Conservation (phyloP, 2,329 filamentous ascomycete genomes). For the Sphaerulina musiva region DNA sequence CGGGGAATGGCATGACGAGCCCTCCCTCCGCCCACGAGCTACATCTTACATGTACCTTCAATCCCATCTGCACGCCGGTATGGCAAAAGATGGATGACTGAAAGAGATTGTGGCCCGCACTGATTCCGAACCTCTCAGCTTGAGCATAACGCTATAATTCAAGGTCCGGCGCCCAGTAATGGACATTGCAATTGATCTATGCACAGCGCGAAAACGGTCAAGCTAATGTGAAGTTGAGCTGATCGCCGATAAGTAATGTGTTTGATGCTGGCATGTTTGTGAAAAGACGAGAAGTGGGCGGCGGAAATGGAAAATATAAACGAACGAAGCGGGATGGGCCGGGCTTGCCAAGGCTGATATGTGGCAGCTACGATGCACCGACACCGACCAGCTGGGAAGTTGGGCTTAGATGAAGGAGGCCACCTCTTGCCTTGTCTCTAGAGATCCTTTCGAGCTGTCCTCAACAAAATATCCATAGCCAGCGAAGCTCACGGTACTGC, state of each 20-base stretch:
- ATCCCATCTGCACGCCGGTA: background rate
- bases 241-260: slow-evolving; percentile 58
- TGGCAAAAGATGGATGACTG: background rate
- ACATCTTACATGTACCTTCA: too few relatives aligned
- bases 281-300: slow-evolving; percentile 35
- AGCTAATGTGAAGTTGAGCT: slow-evolving; percentile 48
- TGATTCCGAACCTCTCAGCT: slow-evolving; percentile 64
- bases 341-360: slow-evolving; percentile 7
- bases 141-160: slow-evolving; percentile 61
- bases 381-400: slow-evolving; percentile 3
- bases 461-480: background rate
- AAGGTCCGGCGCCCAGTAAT: slow-evolving; percentile 65
- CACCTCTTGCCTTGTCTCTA: slow-evolving; percentile 1
- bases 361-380: slow-evolving; percentile 6
- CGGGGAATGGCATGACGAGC: too few relatives aligned
- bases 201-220: slow-evolving; percentile 62
- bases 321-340: background rate
- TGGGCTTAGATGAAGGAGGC: slow-evolving; percentile 6
- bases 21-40: too few relatives aligned
- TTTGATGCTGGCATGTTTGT: slow-evolving; percentile 49
- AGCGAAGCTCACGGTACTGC: background rate
- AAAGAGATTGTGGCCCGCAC: slow-evolving; percentile 55
- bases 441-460: background rate
- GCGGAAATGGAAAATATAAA: slow-evolving; percentile 13
- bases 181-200: slow-evolving; percentile 54